These are phyloP conservation scores for Solanum hybrid DNA, from an alignment of 305 asterid species.

Conservation along the genomic window DNA sequence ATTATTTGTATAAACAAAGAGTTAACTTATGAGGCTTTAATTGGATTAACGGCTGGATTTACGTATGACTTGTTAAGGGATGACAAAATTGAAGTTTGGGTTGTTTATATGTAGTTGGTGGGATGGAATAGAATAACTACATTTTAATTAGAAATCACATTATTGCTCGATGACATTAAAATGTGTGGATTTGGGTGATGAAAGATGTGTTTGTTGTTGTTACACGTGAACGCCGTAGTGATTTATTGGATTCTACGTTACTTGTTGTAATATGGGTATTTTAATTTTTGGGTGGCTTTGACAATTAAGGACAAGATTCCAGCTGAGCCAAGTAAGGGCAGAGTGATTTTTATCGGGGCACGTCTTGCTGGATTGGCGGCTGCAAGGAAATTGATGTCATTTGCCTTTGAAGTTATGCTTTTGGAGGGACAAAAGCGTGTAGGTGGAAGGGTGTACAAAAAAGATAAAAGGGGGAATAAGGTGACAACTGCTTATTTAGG, in stretches of 20 bases:
- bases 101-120: constrained; percentile 66
- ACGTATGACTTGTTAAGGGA: constrained; percentile 72
- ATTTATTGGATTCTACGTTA: too few species aligned
- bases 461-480: too few species aligned
- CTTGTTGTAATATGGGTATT: too few species aligned
- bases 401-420: not conserved
- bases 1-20: constrained; percentile 71
- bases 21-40: constrained; percentile 72
- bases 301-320: too few species aligned
- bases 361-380: not conserved
- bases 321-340: not conserved
- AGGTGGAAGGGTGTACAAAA: not conserved
- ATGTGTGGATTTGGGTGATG: constrained; percentile 27
- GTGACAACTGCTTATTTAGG: too few species aligned
- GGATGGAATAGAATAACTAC: constrained; percentile 79
- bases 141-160: constrained; percentile 11
- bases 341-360: too few species aligned
- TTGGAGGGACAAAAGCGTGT: not conserved
- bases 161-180: constrained; percentile 11
- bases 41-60: constrained; percentile 57
- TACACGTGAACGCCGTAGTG: constrained; percentile 14
- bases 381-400: not conserved
- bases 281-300: not conserved
- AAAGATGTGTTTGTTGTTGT: constrained; percentile 61
- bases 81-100: constrained; percentile 71